These are phyloP conservation scores for Talaromyces sp. DNA, from an alignment of 2,329 filamentous ascomycete species.

Conservation along the genomic window DNA sequence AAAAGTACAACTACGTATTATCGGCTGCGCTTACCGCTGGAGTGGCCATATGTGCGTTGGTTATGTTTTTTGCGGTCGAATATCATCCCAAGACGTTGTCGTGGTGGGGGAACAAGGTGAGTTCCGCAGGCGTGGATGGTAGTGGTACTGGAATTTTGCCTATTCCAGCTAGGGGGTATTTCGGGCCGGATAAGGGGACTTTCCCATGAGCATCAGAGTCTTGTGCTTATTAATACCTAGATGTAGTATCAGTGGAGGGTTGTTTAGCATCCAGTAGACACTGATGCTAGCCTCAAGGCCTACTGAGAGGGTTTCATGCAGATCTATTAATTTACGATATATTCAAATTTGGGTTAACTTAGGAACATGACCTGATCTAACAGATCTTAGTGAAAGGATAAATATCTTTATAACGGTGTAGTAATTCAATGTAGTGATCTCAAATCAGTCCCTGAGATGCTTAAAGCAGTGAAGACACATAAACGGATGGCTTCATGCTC, in stretches of 20 bases:
- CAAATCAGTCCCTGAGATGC: not conserved
- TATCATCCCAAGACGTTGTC: constrained; percentile 9
- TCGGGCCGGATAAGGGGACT: not conserved
- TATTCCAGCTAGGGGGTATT: not conserved
- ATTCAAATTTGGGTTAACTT: not conserved
- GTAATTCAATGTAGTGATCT: not conserved
- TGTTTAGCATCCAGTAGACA: not conserved
- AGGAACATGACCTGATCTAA: not conserved
- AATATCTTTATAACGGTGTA: not conserved
- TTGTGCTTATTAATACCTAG: not conserved
- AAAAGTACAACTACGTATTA: constrained; percentile 11
- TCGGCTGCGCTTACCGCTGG: constrained; percentile 7
- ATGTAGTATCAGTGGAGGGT: not conserved
- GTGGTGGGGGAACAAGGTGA: constrained; percentile 9
- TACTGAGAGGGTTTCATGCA: not conserved
- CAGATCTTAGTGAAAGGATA: too few relatives aligned
- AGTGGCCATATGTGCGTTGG: not conserved
- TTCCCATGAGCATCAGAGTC: not conserved
- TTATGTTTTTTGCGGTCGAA: not conserved
- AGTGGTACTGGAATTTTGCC: constrained; percentile 5
- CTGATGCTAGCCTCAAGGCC: not conserved
- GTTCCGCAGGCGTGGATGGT: constrained; percentile 3
- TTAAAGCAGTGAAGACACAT: not conserved
- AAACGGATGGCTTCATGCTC: not conserved
- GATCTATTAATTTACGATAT: not conserved